A percentile compares a stretch with the other conserved stretches of the same genome.
phyloP scores from a whole-genome alignment of 2,329 filamentous ascomycete genomes.

The Aspergillus alliaceus region DNA sequence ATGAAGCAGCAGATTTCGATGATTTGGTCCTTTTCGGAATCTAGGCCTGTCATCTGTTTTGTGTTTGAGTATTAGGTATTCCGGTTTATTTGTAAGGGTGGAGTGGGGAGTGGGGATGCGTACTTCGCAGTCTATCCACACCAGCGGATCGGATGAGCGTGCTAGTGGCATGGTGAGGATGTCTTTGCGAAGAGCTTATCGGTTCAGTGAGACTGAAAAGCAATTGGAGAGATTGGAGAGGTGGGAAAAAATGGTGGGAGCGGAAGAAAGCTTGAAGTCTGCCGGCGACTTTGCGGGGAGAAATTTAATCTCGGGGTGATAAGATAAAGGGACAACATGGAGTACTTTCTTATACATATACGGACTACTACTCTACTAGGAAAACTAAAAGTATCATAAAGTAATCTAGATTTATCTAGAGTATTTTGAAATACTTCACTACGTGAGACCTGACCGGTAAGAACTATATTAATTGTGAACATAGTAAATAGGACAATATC shows the following conservation, averaged over 20 bases:
- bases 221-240: neutral
- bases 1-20: conserved; percentile 91
- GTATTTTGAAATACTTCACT: too few species aligned
- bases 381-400: too few species aligned
- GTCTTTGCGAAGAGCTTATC: neutral
- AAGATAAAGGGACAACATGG: too few species aligned
- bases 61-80: neutral
- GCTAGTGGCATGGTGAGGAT: conserved; percentile 40
- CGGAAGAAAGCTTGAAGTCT: neutral
- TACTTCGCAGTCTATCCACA: conserved; percentile 83
- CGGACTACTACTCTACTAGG: too few species aligned
- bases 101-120: conserved; percentile 1
- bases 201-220: neutral
- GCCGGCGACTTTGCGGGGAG: neutral
- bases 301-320: neutral
- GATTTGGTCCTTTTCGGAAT: conserved; percentile 77
- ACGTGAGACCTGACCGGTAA: too few species aligned
- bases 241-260: neutral
- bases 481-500: too few species aligned
- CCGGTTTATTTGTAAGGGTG: neutral
- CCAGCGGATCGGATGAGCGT: conserved; percentile 64
- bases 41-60: conserved; percentile 82
- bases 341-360: too few species aligned
- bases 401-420: too few species aligned
- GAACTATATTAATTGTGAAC: too few species aligned